Evolutionary conservation across 176 grass and related monocot genomes (phyloP).

Genomic region (Thalia dealbata): DNA sequence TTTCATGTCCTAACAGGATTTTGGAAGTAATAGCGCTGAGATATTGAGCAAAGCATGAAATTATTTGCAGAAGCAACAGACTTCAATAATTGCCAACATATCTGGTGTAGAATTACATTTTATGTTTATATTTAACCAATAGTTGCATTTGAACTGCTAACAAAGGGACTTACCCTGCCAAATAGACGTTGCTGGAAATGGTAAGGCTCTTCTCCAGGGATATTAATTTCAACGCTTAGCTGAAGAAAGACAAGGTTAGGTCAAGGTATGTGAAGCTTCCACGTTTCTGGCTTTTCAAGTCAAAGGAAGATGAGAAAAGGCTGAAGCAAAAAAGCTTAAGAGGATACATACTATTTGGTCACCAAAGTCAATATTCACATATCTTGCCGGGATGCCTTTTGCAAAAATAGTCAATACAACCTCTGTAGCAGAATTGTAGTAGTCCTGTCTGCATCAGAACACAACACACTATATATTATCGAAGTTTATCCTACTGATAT

Average conservation of each 20-base stretch:
- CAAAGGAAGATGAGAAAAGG: background rate
- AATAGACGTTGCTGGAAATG: slow-evolving; percentile 69
- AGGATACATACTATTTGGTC: slow-evolving; percentile 62
- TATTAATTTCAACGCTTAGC: slow-evolving; percentile 57
- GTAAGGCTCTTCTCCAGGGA: slow-evolving; percentile 56
- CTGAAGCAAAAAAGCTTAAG: background rate
- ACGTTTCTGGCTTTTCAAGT: background rate
- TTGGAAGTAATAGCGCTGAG: too few species aligned
- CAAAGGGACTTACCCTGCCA: slow-evolving; percentile 35
- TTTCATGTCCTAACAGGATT: background rate
- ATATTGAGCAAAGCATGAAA: background rate
- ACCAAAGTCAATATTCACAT: slow-evolving; percentile 54
- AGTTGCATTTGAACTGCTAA: background rate
- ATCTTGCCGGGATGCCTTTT: slow-evolving; percentile 57
- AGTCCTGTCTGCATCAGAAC: slow-evolving; percentile 46
- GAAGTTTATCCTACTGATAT: background rate
- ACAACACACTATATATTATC: background rate
- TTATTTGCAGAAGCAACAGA: background rate
- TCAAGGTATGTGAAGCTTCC: background rate
- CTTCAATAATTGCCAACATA: too few species aligned
- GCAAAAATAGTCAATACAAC: slow-evolving; percentile 67
- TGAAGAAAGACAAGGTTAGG: slow-evolving; percentile 23
- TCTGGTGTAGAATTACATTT: too few species aligned
- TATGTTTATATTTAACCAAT: too few species aligned
- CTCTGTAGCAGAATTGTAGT: slow-evolving; percentile 48